Percentiles rank a stretch among this genome's conserved stretches.
These are phyloP conservation scores for Zygoascus meyerae DNA, from an alignment of 1,139 yeast species.

Conservation along the genomic window DNA sequence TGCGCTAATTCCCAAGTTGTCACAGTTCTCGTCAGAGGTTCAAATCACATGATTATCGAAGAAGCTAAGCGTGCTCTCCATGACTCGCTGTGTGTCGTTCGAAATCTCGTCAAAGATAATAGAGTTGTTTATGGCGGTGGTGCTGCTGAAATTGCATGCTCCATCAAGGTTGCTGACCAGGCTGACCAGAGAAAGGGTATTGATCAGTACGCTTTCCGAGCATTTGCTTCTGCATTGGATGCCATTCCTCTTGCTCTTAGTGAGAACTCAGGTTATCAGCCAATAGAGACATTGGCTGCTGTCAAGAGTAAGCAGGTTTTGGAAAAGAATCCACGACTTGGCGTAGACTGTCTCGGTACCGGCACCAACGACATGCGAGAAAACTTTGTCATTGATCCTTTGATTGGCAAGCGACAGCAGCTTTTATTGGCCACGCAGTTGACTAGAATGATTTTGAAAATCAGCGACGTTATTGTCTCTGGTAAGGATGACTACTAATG, in stretches of 20 bases:
- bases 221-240: slow-evolving; percentile 87
- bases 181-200: slow-evolving; percentile 93
- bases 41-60: slow-evolving; percentile 95
- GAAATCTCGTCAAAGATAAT: slow-evolving; percentile 86
- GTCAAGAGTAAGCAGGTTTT: slow-evolving; percentile 81
- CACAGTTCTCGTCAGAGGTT: slow-evolving; percentile 89
- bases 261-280: slow-evolving; percentile 91
- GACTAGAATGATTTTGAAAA: slow-evolving; percentile 95
- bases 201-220: slow-evolving; percentile 96
- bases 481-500: slow-evolving; percentile 61
- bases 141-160: slow-evolving; percentile 92
- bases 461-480: slow-evolving; percentile 89
- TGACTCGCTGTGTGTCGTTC: slow-evolving; percentile 94
- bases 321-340: slow-evolving; percentile 64
- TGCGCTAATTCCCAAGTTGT: slow-evolving; percentile 87
- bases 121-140: slow-evolving; percentile 98
- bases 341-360: slow-evolving; percentile 89
- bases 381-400: slow-evolving; percentile 91
- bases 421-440: slow-evolving; percentile 90
- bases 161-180: slow-evolving; percentile 83
- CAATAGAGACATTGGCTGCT: slow-evolving; percentile 80
- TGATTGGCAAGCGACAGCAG: slow-evolving; percentile 96
- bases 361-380: slow-evolving; percentile 84
- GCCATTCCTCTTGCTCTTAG: slow-evolving; percentile 92
- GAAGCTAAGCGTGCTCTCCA: slow-evolving; percentile 96